Percentiles rank a stretch among this genome's conserved stretches.
Conservation (phyloP, 345 rosid genomes). For the Sonneratia alba region DNA sequence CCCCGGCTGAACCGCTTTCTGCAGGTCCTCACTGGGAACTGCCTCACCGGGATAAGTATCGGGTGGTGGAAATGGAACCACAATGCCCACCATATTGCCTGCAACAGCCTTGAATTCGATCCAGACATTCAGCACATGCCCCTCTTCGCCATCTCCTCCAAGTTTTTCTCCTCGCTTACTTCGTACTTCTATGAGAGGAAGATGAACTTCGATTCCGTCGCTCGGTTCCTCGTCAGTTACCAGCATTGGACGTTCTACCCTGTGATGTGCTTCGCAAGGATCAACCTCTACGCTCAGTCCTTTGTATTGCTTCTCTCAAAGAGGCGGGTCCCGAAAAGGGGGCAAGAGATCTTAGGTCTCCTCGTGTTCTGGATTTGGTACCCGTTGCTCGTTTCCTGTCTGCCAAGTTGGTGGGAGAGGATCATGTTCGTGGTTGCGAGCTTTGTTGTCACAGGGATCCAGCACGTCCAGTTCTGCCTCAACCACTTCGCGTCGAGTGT, state of each 20-base stretch:
- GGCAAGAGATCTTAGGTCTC: constrained; percentile 52
- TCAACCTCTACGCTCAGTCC: constrained; percentile 70
- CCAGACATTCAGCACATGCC: constrained; percentile 98
- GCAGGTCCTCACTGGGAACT: constrained; percentile 57
- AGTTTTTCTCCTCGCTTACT: constrained; percentile 47
- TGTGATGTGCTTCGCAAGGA: constrained; percentile 68
- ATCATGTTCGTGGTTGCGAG: constrained; percentile 55
- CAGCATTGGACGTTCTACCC: constrained; percentile 89
- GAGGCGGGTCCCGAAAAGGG: constrained; percentile 54
- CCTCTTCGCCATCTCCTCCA: constrained; percentile 61
- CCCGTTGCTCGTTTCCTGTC: constrained; percentile 61
- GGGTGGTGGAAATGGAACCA: constrained; percentile 99
- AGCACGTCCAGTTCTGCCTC: constrained; percentile 76
- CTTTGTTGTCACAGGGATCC: constrained; percentile 59
- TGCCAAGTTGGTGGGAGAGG: constrained; percentile 77
- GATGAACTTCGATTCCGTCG: constrained; percentile 54
- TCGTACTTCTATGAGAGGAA: constrained; percentile 62
- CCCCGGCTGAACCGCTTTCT: constrained; percentile 25
- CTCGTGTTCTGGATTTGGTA: constrained; percentile 88
- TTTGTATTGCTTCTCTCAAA: constrained; percentile 49
- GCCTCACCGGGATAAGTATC: constrained; percentile 60
- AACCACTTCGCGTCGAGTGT: constrained; percentile 77
- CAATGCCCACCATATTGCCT: constrained; percentile 78
- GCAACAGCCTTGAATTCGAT: constrained; percentile 82
- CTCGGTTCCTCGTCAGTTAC: constrained; percentile 60